These are phyloP conservation scores for Lathyrus sativus DNA, from an alignment of 306 rosid genomes.

Conservation along the genomic window DNA sequence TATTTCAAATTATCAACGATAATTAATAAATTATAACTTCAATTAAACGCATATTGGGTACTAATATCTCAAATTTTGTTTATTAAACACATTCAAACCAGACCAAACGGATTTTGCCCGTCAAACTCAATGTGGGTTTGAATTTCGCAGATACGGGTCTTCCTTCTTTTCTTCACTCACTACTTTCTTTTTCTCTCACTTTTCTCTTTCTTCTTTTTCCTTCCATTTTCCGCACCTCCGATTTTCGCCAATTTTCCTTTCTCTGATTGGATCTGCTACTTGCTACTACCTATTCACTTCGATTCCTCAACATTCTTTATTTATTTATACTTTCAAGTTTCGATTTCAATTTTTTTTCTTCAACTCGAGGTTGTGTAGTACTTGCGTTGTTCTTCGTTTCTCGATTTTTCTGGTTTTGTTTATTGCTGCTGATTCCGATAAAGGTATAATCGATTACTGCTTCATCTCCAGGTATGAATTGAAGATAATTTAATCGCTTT, in stretches of 20 bases:
- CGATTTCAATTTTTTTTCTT: conserved; percentile 41
- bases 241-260: conserved; percentile 30
- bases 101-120: too few relatives aligned
- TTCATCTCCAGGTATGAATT: conserved; percentile 35
- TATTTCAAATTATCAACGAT: too few relatives aligned
- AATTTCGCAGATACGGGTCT: too few relatives aligned
- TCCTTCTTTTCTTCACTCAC: conserved; percentile 36
- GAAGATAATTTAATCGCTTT: conserved; percentile 5
- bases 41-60: too few relatives aligned
- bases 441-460: conserved; percentile 27
- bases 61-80: too few relatives aligned
- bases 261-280: conserved; percentile 61
- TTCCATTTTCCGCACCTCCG: conserved; percentile 35
- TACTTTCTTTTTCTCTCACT: conserved; percentile 52
- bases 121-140: too few relatives aligned
- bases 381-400: background rate
- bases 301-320: conserved; percentile 28
- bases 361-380: conserved; percentile 31
- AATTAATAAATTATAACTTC: too few relatives aligned
- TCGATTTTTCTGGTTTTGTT: background rate
- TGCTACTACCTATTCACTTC: conserved; percentile 16
- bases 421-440: conserved; percentile 23
- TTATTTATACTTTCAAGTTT: conserved; percentile 1
- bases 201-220: conserved; percentile 44
- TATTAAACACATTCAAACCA: too few relatives aligned